A percentile compares a stretch with the other conserved stretches of the same genome.
These are phyloP conservation scores for Pleoardoris graminearum DNA, from an alignment of 2,329 filamentous ascomycete species.

Conservation along the genomic window DNA sequence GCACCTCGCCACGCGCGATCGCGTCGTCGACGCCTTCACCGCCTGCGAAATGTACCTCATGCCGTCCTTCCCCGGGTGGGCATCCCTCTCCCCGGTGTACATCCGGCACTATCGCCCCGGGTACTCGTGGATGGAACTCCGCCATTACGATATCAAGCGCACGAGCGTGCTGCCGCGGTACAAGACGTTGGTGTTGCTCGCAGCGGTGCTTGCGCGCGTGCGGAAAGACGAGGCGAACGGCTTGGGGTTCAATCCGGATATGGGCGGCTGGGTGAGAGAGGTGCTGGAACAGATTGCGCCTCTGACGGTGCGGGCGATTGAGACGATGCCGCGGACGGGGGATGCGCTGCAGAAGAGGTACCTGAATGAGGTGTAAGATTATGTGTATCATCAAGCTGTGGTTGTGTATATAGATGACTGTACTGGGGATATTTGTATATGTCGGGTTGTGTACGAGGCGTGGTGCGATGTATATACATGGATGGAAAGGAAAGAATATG, in stretches of 20 bases:
- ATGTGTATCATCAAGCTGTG: conserved; percentile 8
- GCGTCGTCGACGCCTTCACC: conserved; percentile 68
- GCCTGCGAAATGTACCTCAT: conserved; percentile 79
- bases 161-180: conserved; percentile 46
- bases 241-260: conserved; percentile 25
- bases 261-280: conserved; percentile 26
- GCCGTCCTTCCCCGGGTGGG: conserved; percentile 77
- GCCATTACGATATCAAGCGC: conserved; percentile 29
- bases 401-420: not conserved
- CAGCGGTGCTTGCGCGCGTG: conserved; percentile 41
- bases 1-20: conserved; percentile 63
- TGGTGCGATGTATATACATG: not conserved
- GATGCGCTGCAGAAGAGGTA: conserved; percentile 38
- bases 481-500: not conserved
- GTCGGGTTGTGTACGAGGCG: no score
- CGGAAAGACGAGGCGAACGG: conserved; percentile 40
- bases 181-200: conserved; percentile 49
- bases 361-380: conserved; percentile 14
- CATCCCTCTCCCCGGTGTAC: conserved; percentile 26
- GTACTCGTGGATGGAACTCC: conserved; percentile 35
- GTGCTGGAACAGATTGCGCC: conserved; percentile 44
- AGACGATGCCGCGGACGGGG: conserved; percentile 48
- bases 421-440: not conserved
- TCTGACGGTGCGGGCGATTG: conserved; percentile 47
- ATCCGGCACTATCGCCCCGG: conserved; percentile 25